phyloP scores from a whole-genome alignment of 345 rosid genomes.

The Sisymbrium irio region DNA sequence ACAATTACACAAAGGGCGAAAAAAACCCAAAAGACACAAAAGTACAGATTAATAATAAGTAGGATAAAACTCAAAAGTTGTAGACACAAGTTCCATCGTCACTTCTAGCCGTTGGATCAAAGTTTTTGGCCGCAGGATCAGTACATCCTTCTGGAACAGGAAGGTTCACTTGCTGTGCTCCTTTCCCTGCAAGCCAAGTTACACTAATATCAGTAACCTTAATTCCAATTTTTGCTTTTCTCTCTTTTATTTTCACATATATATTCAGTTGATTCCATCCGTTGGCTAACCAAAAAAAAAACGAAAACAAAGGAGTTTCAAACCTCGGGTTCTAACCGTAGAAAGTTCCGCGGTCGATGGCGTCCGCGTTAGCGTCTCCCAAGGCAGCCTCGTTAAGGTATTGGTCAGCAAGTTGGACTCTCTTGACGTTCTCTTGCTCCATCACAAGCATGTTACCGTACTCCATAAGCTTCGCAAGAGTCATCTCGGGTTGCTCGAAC shows the following conservation, averaged over 20 bases:
- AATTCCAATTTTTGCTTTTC: not conserved
- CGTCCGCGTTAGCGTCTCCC: slow-evolving; percentile 76
- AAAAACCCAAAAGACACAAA: not conserved
- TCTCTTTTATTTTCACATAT: not conserved
- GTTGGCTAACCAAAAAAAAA: not conserved
- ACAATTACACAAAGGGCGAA: slow-evolving; percentile 22
- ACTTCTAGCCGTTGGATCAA: slow-evolving; percentile 91
- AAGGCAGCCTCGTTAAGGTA: slow-evolving; percentile 86
- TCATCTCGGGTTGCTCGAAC: slow-evolving; percentile 79
- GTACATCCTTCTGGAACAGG: slow-evolving; percentile 91
- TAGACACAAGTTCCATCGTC: slow-evolving; percentile 88
- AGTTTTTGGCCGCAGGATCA: slow-evolving; percentile 62
- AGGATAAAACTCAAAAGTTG: slow-evolving; percentile 33
- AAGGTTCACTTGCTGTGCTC: slow-evolving; percentile 69
- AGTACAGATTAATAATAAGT: slow-evolving; percentile 5
- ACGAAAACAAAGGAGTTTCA: slow-evolving; percentile 7
- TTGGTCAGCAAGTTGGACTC: slow-evolving; percentile 91
- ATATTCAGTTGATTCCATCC: not conserved
- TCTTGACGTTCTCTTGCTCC: slow-evolving; percentile 94
- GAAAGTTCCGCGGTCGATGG: slow-evolving; percentile 66
- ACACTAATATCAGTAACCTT: slow-evolving; percentile 9
- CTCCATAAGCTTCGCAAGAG: slow-evolving; percentile 63
- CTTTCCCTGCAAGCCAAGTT: slow-evolving; percentile 57
- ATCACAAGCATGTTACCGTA: slow-evolving; percentile 85
- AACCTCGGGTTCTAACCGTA: slow-evolving; percentile 52